A percentile compares a stretch with the other conserved stretches of the same genome.
These are phyloP conservation scores for Sordariomycetes sp. DNA, from an alignment of 2,329 filamentous ascomycete species.

Conservation along the genomic window DNA sequence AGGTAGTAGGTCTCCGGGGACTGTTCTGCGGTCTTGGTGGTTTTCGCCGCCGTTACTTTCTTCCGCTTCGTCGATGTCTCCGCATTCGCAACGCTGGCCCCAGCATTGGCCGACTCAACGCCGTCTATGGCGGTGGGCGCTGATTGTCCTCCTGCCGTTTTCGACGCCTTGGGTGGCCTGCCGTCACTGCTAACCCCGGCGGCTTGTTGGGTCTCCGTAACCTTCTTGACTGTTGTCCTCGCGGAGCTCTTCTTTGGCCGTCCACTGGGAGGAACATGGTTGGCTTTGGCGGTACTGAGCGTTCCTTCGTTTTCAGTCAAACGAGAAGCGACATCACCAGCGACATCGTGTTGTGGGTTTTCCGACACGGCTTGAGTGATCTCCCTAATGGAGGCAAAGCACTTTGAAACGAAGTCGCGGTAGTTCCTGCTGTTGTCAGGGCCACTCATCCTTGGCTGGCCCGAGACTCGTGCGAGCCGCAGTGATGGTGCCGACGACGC, in stretches of 20 bases:
- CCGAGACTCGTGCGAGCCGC: conserved; percentile 6
- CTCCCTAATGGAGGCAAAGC: neutral
- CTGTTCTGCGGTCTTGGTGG: neutral
- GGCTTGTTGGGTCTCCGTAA: neutral
- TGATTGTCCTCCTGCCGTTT: neutral
- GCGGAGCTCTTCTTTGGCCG: conserved; percentile 1
- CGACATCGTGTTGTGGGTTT: neutral
- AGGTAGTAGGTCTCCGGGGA: neutral
- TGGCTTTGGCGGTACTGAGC: neutral
- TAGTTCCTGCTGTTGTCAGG: conserved; percentile 8
- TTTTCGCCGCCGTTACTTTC: neutral
- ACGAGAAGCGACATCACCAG: neutral
- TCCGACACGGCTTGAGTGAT: neutral
- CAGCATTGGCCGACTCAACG: neutral
- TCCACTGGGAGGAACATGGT: conserved; percentile 5
- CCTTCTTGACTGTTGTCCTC: neutral
- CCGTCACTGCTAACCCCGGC: neutral
- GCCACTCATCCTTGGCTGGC: conserved; percentile 6
- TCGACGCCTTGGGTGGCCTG: conserved; percentile 3
- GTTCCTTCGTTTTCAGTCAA: neutral
- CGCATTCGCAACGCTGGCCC: neutral
- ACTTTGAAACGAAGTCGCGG: conserved; percentile 1
- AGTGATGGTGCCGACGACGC: neutral
- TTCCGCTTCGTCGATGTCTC: neutral
- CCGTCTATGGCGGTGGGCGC: neutral